Evolutionary conservation across 805 yeast species (phyloP).

Genomic region (Sungouiella blattae): DNA sequence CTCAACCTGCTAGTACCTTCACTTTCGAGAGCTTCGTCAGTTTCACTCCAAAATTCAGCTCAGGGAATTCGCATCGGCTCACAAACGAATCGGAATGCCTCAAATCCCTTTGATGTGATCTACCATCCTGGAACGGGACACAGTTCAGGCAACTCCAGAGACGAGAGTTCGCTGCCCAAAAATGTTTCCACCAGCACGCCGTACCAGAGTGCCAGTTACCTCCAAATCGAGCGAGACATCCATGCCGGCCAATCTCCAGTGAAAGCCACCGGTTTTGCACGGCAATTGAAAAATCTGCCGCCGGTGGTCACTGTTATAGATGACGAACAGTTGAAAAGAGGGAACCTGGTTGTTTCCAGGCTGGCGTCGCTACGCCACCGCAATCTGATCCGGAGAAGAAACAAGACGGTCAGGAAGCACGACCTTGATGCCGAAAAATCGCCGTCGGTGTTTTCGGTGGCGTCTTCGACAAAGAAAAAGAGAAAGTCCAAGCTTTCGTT

Average conservation of each 20-base stretch:
- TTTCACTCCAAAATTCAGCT: no score
- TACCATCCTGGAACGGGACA: no score
- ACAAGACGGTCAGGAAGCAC: constrained; percentile 22
- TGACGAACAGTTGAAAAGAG: constrained; percentile 12
- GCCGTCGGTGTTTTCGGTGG: constrained; percentile 9
- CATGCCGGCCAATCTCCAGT: constrained; percentile 7
- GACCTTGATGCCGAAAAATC: constrained; percentile 2
- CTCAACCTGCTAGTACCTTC: constrained; percentile 7
- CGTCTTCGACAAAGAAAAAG: constrained; percentile 3
- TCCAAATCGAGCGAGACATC: constrained; percentile 13
- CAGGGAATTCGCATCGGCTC: no score
- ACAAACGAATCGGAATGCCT: no score
- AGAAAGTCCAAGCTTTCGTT: constrained; percentile 10
- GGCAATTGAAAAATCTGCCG: background rate
- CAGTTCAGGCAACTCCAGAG: no score
- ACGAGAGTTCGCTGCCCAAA: no score
- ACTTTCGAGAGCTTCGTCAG: background rate
- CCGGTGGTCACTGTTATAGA: constrained; percentile 14
- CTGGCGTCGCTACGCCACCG: constrained; percentile 30
- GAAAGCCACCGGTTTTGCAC: no score
- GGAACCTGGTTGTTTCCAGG: constrained; percentile 29
- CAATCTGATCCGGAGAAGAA: constrained; percentile 26
- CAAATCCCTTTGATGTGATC: no score
- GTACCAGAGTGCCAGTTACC: no score
- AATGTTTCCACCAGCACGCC: no score